Evolutionary conservation across 306 rosid genomes (phyloP).

Genomic region (Trifolium fragiferum): DNA sequence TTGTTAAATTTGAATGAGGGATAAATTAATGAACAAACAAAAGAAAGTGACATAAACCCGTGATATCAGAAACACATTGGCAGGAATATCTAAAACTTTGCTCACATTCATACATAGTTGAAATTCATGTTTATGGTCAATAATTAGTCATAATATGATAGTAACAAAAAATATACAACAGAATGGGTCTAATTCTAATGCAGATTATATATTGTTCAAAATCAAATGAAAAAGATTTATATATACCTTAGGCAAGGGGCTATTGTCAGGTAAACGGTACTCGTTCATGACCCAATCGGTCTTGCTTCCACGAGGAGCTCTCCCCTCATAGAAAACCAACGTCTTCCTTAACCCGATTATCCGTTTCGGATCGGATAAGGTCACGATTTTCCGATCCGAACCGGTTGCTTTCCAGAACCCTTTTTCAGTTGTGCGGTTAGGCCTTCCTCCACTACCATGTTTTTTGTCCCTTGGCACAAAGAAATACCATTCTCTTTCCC

Average conservation of each 20-base stretch:
- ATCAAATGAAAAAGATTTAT: not conserved
- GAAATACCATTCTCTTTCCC: slow-evolving; percentile 98
- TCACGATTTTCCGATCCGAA: slow-evolving; percentile 78
- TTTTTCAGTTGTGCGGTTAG: slow-evolving; percentile 85
- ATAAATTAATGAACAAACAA: not conserved
- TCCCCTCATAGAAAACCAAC: slow-evolving; percentile 84
- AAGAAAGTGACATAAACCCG: not conserved
- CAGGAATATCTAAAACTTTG: not conserved
- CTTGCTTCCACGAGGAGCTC: slow-evolving; percentile 85
- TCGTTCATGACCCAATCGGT: slow-evolving; percentile 99
- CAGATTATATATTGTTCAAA: not conserved
- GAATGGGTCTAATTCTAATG: not conserved
- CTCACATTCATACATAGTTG: not conserved
- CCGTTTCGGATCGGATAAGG: slow-evolving; percentile 70
- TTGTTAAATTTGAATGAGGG: not conserved
- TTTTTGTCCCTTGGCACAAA: slow-evolving; percentile 97
- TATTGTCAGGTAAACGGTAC: slow-evolving; percentile 84
- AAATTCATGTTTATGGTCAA: not conserved
- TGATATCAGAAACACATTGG: not conserved
- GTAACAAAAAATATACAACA: not conserved
- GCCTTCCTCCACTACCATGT: slow-evolving; percentile 89
- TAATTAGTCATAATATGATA: not conserved
- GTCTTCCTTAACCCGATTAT: slow-evolving; percentile 86
- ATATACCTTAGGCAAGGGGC: slow-evolving; percentile 59
- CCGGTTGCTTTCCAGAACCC: slow-evolving; percentile 99